Conservation (phyloP, 1,284 basidiomycete genomes). For the Hypsizygus ulmarius region DNA sequence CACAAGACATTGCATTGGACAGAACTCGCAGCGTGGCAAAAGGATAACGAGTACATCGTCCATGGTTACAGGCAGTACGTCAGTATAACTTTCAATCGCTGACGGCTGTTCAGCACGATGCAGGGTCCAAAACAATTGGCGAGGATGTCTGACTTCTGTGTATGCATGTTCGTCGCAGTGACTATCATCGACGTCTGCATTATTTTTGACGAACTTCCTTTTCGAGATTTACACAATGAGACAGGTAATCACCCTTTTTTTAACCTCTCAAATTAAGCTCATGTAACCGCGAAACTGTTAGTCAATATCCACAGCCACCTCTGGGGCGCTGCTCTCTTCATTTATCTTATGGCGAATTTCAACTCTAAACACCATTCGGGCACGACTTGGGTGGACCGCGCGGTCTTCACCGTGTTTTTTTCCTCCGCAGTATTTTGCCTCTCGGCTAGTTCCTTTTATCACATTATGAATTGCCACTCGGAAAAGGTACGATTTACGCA, state of each 20-base stretch:
- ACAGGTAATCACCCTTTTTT: conserved; percentile 46
- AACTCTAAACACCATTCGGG: conserved; percentile 44
- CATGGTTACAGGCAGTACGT: conserved; percentile 70
- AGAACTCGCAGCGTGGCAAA: conserved; percentile 68
- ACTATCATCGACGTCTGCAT: conserved; percentile 11
- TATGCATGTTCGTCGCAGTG: conserved; percentile 63
- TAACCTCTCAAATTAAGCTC: conserved; percentile 6
- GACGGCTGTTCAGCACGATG: conserved; percentile 6
- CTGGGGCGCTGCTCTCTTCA: conserved; percentile 70
- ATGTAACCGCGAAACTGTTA: conserved; percentile 29
- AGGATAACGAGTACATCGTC: conserved; percentile 75
- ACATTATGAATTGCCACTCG: conserved; percentile 77
- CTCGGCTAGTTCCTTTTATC: conserved; percentile 72
- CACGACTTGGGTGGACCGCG: conserved; percentile 62
- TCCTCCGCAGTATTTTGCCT: conserved; percentile 76
- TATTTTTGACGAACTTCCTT: conserved; percentile 18
- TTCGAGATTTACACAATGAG: conserved; percentile 79
- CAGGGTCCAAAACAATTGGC: conserved; percentile 64
- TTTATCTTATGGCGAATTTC: conserved; percentile 56
- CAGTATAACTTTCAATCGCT: background rate
- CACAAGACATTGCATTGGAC: conserved; percentile 51
- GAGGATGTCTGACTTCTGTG: conserved; percentile 64
- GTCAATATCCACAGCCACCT: conserved; percentile 92
- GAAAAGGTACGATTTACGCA: conserved; percentile 44
- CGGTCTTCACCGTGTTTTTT: conserved; percentile 69